A percentile compares a stretch with the other conserved stretches of the same genome.
phyloP scores from a whole-genome alignment of 768 basidiomycete genomes.

The Trametes cinnabarina region DNA sequence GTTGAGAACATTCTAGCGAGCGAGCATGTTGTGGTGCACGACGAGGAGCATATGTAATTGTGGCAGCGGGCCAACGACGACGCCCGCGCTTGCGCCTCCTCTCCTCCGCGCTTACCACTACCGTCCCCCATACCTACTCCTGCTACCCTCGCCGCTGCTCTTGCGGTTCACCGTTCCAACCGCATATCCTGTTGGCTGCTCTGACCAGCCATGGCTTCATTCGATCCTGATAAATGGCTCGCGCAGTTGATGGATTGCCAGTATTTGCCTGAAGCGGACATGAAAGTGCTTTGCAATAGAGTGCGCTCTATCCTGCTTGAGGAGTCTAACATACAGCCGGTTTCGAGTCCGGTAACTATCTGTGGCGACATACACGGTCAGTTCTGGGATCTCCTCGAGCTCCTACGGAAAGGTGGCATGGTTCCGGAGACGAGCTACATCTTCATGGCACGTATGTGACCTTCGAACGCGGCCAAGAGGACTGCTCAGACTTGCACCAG shows the following conservation, averaged over 20 bases:
- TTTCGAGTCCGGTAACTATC: constrained; percentile 91
- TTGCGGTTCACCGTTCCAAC: too few species aligned
- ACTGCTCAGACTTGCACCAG: constrained; percentile 40
- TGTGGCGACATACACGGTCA: constrained; percentile 98
- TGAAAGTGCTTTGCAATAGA: constrained; percentile 89
- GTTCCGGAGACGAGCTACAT: constrained; percentile 91
- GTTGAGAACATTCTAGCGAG: constrained; percentile 3
- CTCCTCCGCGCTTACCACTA: background rate
- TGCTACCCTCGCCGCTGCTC: too few species aligned
- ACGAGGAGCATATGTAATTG: background rate
- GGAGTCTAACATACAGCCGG: constrained; percentile 96
- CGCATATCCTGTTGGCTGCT: too few species aligned
- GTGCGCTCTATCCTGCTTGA: constrained; percentile 90
- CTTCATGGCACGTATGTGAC: constrained; percentile 81
- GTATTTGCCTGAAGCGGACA: constrained; percentile 86
- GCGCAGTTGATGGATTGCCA: constrained; percentile 82
- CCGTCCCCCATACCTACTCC: background rate
- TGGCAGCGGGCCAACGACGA: background rate
- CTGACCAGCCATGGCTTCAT: constrained; percentile 26
- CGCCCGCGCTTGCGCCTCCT: too few species aligned
- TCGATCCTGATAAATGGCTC: constrained; percentile 80
- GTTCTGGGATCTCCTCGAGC: constrained; percentile 94
- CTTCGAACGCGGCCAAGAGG: constrained; percentile 9
- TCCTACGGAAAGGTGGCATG: constrained; percentile 81
- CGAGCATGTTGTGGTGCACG: constrained; percentile 1